These are phyloP conservation scores for Botrytis hyacinthi DNA, from an alignment of 2,329 filamentous ascomycete species.

Conservation along the genomic window DNA sequence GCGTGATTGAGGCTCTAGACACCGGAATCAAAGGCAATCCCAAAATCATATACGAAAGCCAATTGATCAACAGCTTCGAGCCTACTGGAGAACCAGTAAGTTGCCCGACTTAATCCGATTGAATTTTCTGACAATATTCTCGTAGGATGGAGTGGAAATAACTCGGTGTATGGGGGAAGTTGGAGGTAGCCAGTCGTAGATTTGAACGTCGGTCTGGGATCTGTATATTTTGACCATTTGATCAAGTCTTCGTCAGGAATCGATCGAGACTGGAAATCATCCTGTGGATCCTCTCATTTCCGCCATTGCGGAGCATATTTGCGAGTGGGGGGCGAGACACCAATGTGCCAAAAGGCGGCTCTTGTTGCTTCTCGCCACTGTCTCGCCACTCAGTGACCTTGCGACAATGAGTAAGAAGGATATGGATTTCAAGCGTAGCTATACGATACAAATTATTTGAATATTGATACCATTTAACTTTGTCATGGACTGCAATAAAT, in stretches of 20 bases:
- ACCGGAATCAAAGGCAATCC: conserved; percentile 54
- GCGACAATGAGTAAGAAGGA: not conserved
- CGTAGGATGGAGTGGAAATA: conserved; percentile 16
- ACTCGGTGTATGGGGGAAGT: conserved; percentile 12
- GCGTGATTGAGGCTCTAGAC: conserved; percentile 43
- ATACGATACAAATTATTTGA: not conserved
- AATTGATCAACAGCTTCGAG: conserved; percentile 63
- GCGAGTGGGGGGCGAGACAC: not conserved
- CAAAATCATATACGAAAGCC: conserved; percentile 63
- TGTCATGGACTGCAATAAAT: not conserved
- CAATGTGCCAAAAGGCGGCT: not conserved
- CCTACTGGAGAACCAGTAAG: conserved; percentile 64
- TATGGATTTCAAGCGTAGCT: not conserved
- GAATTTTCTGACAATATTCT: not conserved
- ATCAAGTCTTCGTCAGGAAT: not conserved
- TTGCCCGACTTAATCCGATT: conserved; percentile 11
- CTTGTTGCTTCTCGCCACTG: not conserved
- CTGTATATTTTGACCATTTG: not conserved
- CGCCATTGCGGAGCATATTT: not conserved
- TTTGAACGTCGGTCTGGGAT: not conserved
- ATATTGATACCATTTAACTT: not conserved
- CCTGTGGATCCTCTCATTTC: not conserved
- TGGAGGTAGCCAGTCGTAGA: not conserved
- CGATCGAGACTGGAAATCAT: not conserved
- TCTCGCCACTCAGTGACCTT: not conserved